Evolutionary conservation across 2,329 filamentous ascomycete genomes (phyloP), one percentile per base, ranked within the genome.

Genomic region (Pseudonectria foliicola): DNA sequence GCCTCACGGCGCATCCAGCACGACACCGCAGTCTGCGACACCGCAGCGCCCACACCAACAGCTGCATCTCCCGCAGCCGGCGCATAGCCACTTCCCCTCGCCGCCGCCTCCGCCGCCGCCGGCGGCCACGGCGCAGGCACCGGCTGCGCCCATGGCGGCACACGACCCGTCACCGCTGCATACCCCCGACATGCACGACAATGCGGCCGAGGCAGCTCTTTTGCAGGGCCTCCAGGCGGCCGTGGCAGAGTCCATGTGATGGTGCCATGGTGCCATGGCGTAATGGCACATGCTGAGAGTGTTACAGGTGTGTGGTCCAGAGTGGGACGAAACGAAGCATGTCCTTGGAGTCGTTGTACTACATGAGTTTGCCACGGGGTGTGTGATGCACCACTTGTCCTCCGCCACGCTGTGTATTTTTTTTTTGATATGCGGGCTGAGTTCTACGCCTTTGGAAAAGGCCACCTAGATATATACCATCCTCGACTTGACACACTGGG

Each of bases 201-300:
- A 60, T 25, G 57, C 51, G 14, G 55, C 55, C 11, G 59, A 61
- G 34, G 57, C 51, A 13, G 56, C 57, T 14, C 43, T 61, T 12
- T 35, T 61, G 6, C 55, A 61, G 36, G 56, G 57, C 5, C 50
- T 61, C 2, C 59, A 61, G 33, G 57, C 55, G 7, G 59, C 52
- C 7, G 53, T 61, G 27, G 57, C 58, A 33, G 50, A 52, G 29
- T 45, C 44, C 5, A 14, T 48, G 31, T 52, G 34, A 43, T 35
- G 28, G 27, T 33, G 25, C 10, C 39, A 33, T 35, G n/a, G n/a
- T n/a, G n/a, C n/a, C n/a, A n/a, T n/a, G n/a, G n/a, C n/a, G n/a
- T n/a, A n/a, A n/a, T n/a, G n/a, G 18, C 18, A 21, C 18, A 21
- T 8, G 18, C 18, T 8, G 18, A 21, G 18, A 21, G 18, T 21